These are phyloP conservation scores for Syzygium malaccense DNA, from an alignment of 441 rosid species.

Conservation along the genomic window DNA sequence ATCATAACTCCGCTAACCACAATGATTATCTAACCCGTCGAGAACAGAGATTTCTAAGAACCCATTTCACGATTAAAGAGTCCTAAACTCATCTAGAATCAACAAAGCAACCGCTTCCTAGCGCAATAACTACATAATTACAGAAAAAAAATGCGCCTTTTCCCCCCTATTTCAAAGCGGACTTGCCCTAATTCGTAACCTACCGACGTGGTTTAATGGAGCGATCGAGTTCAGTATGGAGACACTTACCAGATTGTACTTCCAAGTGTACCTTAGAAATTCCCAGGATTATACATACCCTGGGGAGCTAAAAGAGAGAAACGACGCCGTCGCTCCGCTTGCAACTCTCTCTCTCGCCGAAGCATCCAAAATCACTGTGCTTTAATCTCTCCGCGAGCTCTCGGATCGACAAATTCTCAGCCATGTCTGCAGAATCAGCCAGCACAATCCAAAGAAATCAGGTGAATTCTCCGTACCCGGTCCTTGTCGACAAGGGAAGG, in stretches of 20 bases:
- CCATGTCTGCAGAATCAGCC: constrained; percentile 64
- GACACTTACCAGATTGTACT: not conserved
- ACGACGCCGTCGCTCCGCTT: not conserved
- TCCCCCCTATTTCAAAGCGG: not conserved
- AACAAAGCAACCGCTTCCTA: not conserved
- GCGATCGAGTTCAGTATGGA: not conserved
- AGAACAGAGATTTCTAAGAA: not conserved
- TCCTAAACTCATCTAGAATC: not conserved
- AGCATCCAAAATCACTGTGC: not conserved
- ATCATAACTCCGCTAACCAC: not conserved
- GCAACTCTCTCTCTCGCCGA: not conserved
- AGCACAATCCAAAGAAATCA: constrained; percentile 45
- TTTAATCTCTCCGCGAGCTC: too few relatives aligned
- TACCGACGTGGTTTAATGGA: not conserved
- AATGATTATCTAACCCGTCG: not conserved
- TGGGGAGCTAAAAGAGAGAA: not conserved
- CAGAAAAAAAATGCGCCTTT: not conserved
- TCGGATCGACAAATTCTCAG: not conserved
- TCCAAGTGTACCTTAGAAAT: not conserved
- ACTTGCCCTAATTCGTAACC: not conserved
- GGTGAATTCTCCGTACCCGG: constrained; percentile 14
- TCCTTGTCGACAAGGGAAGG: not conserved
- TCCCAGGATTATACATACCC: not conserved
- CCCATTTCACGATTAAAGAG: too few relatives aligned
- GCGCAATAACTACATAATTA: not conserved